phyloP scores from a whole-genome alignment of 1,139 yeast species.

The Saccharomyces hybrid region DNA sequence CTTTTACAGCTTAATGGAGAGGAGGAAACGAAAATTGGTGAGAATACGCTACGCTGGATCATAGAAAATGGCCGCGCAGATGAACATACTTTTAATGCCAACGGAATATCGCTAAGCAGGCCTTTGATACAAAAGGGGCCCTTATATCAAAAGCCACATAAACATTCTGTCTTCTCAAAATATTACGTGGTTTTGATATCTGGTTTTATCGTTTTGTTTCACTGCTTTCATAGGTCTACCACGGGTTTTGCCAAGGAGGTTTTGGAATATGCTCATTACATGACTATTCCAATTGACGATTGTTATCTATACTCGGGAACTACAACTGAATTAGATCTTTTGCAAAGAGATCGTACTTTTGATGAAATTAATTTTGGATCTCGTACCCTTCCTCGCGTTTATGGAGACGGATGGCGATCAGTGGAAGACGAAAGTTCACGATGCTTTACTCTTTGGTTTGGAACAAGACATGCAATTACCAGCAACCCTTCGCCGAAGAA shows the following conservation, averaged over 20 bases:
- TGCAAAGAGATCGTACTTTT: constrained; percentile 41
- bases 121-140: constrained; percentile 56
- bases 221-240: constrained; percentile 37
- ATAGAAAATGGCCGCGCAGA: constrained; percentile 47
- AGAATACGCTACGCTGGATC: constrained; percentile 48
- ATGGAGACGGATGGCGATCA: constrained; percentile 78
- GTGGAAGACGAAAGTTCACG: constrained; percentile 65
- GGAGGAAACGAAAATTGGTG: constrained; percentile 50
- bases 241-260: constrained; percentile 43
- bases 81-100: constrained; percentile 46
- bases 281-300: constrained; percentile 53
- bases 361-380: constrained; percentile 48
- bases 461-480: constrained; percentile 46
- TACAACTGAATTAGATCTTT: constrained; percentile 49
- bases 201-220: constrained; percentile 52
- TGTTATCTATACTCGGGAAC: constrained; percentile 74
- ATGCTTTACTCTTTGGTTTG: constrained; percentile 81
- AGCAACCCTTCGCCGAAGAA: not conserved
- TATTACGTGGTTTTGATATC: constrained; percentile 62
- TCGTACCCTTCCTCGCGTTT: constrained; percentile 59
- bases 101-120: constrained; percentile 51
- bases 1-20: constrained; percentile 47
- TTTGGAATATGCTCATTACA: constrained; percentile 41
- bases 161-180: constrained; percentile 57
- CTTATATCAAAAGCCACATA: constrained; percentile 59